phyloP scores from a whole-genome alignment of 2,329 filamentous ascomycete species.

The Pyricularia sp. region DNA sequence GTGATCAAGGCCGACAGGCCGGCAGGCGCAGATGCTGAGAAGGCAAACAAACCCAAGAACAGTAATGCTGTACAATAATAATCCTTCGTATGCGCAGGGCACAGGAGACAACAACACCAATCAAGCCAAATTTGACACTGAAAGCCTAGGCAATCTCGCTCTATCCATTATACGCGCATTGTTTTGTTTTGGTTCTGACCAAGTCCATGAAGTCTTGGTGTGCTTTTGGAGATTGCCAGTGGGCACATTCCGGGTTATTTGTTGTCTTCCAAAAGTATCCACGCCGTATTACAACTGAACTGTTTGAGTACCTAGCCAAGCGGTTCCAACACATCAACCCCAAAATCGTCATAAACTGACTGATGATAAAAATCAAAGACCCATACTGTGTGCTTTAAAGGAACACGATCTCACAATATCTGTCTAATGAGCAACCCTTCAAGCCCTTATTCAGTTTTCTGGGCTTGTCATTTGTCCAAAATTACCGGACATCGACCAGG shows the following conservation, averaged over 20 bases:
- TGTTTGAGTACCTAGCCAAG: background rate
- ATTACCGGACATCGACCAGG: background rate
- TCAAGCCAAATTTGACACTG: background rate
- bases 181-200: background rate
- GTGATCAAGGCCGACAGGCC: background rate
- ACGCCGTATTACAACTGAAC: background rate
- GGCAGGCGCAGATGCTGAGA: background rate
- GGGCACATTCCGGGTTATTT: background rate
- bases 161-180: background rate
- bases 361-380: background rate
- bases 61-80: background rate
- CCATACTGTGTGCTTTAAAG: background rate
- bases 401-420: background rate
- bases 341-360: background rate
- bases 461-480: background rate
- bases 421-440: background rate
- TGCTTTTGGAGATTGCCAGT: background rate
- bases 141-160: background rate
- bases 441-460: background rate
- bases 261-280: background rate
- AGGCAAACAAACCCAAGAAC: background rate
- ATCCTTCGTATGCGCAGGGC: no score
- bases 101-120: background rate
- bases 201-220: background rate
- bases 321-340: background rate